A percentile compares a stretch with the other conserved stretches of the same genome.
Conservation (phyloP, 2,329 filamentous ascomycete species). For the Diaporthe caulivora region DNA sequence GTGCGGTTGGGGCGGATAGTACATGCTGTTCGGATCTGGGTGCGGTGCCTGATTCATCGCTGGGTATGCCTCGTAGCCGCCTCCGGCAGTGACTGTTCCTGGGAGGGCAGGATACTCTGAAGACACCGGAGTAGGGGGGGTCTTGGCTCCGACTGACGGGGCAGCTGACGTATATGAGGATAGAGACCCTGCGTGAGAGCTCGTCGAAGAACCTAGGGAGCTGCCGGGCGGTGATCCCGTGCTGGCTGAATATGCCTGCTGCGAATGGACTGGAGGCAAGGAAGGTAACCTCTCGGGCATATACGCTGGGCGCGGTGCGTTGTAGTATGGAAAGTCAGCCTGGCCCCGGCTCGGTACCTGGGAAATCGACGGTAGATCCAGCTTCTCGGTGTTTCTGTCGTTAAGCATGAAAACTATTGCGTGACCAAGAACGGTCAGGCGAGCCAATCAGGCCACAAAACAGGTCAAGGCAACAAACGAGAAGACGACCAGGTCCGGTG, state of each 20-base stretch:
- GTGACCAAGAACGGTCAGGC: conserved; percentile 36
- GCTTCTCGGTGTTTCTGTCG: conserved; percentile 79
- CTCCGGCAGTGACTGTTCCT: conserved; percentile 46
- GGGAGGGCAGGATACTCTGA: conserved; percentile 61
- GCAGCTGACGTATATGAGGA: conserved; percentile 68
- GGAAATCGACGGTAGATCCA: conserved; percentile 92
- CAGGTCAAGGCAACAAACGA: conserved; percentile 4
- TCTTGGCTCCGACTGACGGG: conserved; percentile 77
- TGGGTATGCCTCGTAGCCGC: conserved; percentile 58
- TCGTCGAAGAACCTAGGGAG: conserved; percentile 74
- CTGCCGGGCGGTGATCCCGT: conserved; percentile 81
- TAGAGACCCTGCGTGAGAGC: conserved; percentile 64
- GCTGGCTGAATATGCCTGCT: conserved; percentile 78
- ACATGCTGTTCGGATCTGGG: conserved; percentile 77
- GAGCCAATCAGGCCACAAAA: conserved; percentile 23
- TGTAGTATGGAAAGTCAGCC: conserved; percentile 78
- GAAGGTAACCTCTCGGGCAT: conserved; percentile 80
- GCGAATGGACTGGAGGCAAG: conserved; percentile 76
- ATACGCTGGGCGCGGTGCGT: conserved; percentile 75
- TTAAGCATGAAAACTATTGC: conserved; percentile 37
- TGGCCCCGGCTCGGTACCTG: conserved; percentile 85
- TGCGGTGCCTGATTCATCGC: conserved; percentile 83
- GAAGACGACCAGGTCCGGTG: conserved; percentile 20
- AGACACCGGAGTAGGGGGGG: conserved; percentile 77
- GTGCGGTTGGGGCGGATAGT: conserved; percentile 78